phyloP scores from a whole-genome alignment of 176 grass and related monocot genomes.

The Raddia distichophylla region DNA sequence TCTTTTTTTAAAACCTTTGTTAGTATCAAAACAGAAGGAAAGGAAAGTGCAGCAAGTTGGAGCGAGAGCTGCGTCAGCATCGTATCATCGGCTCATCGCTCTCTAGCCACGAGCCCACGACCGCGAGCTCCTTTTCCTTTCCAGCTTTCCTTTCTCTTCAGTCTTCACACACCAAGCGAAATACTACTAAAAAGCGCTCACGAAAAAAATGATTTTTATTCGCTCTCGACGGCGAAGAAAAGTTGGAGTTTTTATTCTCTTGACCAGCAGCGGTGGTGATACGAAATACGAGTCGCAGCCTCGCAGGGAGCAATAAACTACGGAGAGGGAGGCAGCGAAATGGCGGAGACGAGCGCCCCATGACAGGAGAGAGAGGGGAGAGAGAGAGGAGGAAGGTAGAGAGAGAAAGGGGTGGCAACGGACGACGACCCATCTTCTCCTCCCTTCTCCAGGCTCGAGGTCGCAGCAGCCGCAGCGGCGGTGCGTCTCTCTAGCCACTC shows the following conservation, averaged over 20 bases:
- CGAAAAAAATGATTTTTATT: constrained; percentile 11
- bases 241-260: constrained; percentile 28
- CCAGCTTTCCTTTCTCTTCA: neutral
- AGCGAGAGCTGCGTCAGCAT: too few relatives aligned
- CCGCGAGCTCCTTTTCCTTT: neutral
- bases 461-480: neutral
- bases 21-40: too few relatives aligned
- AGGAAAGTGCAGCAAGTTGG: too few relatives aligned
- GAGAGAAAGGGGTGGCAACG: neutral
- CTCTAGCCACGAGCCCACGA: constrained; percentile 9
- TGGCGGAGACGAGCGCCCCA: neutral
- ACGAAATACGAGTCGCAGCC: constrained; percentile 10
- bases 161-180: constrained; percentile 11
- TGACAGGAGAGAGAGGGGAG: neutral
- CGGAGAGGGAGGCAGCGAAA: neutral
- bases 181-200: neutral
- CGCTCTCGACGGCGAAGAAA: constrained; percentile 28
- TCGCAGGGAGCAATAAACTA: neutral
- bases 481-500: constrained; percentile 8
- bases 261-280: neutral
- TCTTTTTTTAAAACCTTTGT: too few relatives aligned
- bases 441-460: neutral
- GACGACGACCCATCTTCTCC: constrained; percentile 21
- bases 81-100: too few relatives aligned
- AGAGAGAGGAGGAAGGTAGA: neutral